Conservation (phyloP, 257 asterid genomes). For the Asclepias syriaca region DNA sequence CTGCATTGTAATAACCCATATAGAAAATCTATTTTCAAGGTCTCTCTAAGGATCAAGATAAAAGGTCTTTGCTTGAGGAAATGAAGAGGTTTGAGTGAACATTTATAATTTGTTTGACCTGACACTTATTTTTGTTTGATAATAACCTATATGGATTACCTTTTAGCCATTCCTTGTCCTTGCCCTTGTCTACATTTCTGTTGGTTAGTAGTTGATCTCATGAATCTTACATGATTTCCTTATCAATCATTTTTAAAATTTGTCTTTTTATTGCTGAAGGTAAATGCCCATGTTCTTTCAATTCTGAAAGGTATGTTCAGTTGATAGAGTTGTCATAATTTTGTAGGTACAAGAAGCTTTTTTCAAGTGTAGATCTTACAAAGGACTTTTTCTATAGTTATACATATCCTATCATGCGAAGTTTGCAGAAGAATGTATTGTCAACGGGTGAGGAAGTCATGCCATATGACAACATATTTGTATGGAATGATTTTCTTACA, state of each 20-base stretch:
- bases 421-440: conserved; percentile 79
- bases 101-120: background rate
- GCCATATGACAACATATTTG: conserved; percentile 95
- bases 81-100: background rate
- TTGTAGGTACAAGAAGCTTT: conserved; percentile 96
- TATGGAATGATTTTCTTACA: conserved; percentile 93
- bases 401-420: conserved; percentile 92
- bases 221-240: background rate
- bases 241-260: background rate
- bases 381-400: conserved; percentile 95
- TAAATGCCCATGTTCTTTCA: background rate
- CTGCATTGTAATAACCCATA: background rate
- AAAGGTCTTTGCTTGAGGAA: background rate
- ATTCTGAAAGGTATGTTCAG: background rate
- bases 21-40: background rate
- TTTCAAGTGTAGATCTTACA: conserved; percentile 94
- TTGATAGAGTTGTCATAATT: conserved; percentile 18
- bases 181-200: background rate
- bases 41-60: background rate
- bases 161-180: background rate
- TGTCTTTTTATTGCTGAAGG: background rate
- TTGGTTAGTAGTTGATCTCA: conserved; percentile 7
- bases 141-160: background rate
- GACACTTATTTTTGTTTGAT: background rate
- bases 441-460: conserved; percentile 66